These are phyloP conservation scores for Rhododendron williamsianum DNA, from an alignment of 148 eudicot genomes.

Conservation along the genomic window DNA sequence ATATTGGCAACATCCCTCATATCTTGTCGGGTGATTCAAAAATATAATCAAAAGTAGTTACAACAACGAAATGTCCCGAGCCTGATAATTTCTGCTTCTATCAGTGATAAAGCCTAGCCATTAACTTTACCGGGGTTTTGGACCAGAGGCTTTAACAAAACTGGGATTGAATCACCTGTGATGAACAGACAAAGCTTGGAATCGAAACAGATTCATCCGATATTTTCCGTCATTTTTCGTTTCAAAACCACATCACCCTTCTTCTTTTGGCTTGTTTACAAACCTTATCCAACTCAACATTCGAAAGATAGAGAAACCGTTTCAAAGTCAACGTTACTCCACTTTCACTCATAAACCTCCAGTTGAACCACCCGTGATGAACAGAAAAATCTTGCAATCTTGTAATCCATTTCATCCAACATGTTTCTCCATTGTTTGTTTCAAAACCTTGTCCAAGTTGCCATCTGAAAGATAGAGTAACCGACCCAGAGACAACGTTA, in stretches of 20 bases:
- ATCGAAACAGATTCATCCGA: not conserved
- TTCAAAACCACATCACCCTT: slow-evolving; percentile 22
- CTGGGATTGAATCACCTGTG: not conserved
- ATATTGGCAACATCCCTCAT: too few relatives aligned
- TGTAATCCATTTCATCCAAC: not conserved
- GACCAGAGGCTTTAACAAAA: not conserved
- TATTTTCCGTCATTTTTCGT: slow-evolving; percentile 41
- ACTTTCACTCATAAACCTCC: not conserved
- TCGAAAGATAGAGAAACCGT: slow-evolving; percentile 22
- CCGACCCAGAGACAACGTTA: slow-evolving; percentile 52
- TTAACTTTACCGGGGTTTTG: not conserved
- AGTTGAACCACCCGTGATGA: not conserved
- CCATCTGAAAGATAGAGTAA: slow-evolving; percentile 46
- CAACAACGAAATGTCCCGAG: not conserved
- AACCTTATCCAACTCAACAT: slow-evolving; percentile 43
- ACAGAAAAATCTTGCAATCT: not conserved
- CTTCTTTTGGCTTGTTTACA: too few relatives aligned
- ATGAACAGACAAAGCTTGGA: not conserved
- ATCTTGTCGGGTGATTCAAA: too few relatives aligned
- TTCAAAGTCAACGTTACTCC: not conserved
- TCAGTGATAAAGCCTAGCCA: not conserved
- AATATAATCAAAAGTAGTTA: too few relatives aligned
- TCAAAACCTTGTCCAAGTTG: slow-evolving; percentile 43
- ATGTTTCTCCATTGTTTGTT: slow-evolving; percentile 46
- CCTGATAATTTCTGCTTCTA: not conserved